Evolutionary conservation across 2,329 filamentous ascomycete species (phyloP).

Genomic region (Microascus cirrosus): DNA sequence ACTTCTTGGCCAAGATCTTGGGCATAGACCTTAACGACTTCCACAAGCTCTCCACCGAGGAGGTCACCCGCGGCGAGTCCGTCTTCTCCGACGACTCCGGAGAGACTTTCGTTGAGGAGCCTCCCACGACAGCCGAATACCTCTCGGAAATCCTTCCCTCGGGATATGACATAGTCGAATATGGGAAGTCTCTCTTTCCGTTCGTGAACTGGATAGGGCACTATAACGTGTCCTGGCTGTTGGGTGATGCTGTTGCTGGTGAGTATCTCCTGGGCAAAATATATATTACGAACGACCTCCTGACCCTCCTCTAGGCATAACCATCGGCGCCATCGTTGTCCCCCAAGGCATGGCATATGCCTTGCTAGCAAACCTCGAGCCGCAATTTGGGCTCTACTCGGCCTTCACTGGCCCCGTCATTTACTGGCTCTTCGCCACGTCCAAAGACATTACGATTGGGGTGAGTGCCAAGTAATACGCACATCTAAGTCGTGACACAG

Average conservation of each 20-base stretch:
- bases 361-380: slow-evolving; percentile 31
- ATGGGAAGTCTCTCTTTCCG: slow-evolving; percentile 67
- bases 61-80: slow-evolving; percentile 67
- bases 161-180: slow-evolving; percentile 39
- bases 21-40: slow-evolving; percentile 67
- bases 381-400: slow-evolving; percentile 46
- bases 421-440: slow-evolving; percentile 98
- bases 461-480: slow-evolving; percentile 34
- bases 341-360: slow-evolving; percentile 45
- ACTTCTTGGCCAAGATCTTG: slow-evolving; percentile 64
- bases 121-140: slow-evolving; percentile 67
- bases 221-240: slow-evolving; percentile 84
- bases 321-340: slow-evolving; percentile 42
- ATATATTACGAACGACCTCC: background rate
- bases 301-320: slow-evolving; percentile 16
- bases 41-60: slow-evolving; percentile 34
- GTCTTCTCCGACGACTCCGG: slow-evolving; percentile 61
- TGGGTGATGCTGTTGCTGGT: slow-evolving; percentile 77
- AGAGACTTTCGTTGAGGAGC: slow-evolving; percentile 72
- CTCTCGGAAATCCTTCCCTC: slow-evolving; percentile 53
- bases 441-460: slow-evolving; percentile 96
- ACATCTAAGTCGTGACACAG: background rate
- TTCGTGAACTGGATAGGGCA: slow-evolving; percentile 79
- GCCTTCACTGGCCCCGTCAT: slow-evolving; percentile 92
- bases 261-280: background rate